These are phyloP conservation scores for Bipolaris bicolor DNA, from an alignment of 2,329 filamentous ascomycete genomes.

Conservation along the genomic window DNA sequence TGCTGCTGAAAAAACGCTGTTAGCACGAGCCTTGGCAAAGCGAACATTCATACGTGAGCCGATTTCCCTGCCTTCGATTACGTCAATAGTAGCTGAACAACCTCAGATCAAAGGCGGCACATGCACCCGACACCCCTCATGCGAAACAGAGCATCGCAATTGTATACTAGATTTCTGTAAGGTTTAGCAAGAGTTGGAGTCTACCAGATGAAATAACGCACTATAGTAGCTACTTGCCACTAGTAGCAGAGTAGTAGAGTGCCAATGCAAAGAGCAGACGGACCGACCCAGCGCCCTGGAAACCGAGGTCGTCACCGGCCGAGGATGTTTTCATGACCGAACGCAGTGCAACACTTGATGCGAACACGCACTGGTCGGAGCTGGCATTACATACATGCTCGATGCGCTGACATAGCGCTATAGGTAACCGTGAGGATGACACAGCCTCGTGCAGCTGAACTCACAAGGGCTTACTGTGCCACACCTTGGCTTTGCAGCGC, in stretches of 20 bases:
- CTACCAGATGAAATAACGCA: no score
- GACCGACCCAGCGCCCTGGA: background rate
- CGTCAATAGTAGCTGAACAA: background rate
- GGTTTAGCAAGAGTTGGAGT: no score
- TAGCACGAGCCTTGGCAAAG: background rate
- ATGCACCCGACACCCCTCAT: no score
- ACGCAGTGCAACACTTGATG: background rate
- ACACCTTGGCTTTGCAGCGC: background rate
- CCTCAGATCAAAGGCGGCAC: background rate
- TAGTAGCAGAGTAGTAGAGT: background rate
- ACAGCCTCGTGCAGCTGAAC: slow-evolving; percentile 16
- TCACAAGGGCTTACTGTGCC: background rate
- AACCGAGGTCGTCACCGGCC: background rate
- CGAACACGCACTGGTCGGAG: background rate
- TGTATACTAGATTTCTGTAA: no score
- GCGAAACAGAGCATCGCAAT: no score
- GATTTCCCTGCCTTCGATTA: background rate
- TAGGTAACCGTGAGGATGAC: slow-evolving; percentile 2
- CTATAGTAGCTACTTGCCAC: no score
- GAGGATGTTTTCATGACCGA: background rate
- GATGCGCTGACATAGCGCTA: slow-evolving; percentile 39
- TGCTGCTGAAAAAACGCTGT: background rate
- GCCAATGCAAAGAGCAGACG: background rate
- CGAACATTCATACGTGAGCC: background rate
- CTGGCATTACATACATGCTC: background rate